Evolutionary conservation across 345 rosid species (phyloP).

Genomic region (Turnera subulata): DNA sequence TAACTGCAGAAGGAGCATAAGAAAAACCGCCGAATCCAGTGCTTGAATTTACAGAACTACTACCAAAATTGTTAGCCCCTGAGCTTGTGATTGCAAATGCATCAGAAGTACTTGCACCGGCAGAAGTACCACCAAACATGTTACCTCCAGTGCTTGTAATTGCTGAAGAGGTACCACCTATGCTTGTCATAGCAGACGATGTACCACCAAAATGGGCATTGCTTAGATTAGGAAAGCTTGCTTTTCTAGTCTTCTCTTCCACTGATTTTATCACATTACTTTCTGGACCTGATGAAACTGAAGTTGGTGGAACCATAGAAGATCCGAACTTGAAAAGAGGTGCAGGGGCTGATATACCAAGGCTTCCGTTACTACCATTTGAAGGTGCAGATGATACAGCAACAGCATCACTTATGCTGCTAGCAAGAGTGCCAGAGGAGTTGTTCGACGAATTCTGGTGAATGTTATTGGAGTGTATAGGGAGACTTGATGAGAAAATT

Average conservation of each 20-base stretch:
- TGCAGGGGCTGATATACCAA: conserved; percentile 27
- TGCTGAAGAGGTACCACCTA: conserved; percentile 35
- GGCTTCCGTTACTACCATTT: conserved; percentile 16
- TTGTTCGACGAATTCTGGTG: conserved; percentile 29
- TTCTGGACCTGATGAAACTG: conserved; percentile 29
- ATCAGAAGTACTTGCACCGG: conserved; percentile 33
- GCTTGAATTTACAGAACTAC: conserved; percentile 30
- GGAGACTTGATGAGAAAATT: conserved; percentile 24
- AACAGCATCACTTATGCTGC: conserved; percentile 17
- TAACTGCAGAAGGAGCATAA: conserved; percentile 24
- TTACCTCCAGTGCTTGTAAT: conserved; percentile 26
- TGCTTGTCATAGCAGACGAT: conserved; percentile 1
- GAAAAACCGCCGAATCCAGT: conserved; percentile 26
- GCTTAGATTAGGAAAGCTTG: conserved; percentile 25
- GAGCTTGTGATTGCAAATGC: conserved; percentile 18
- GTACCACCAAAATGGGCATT: conserved; percentile 29
- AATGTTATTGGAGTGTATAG: conserved; percentile 23
- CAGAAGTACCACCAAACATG: conserved; percentile 43
- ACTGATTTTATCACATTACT: conserved; percentile 18
- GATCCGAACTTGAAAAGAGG: conserved; percentile 44
- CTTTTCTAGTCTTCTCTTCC: conserved; percentile 39
- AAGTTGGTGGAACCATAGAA: conserved; percentile 31
- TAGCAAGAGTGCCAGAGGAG: conserved; percentile 19
- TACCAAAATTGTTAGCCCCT: neutral
- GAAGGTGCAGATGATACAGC: conserved; percentile 16